Conservation (phyloP, 2,329 filamentous ascomycete genomes). For the Sarocladiaceae sp. region DNA sequence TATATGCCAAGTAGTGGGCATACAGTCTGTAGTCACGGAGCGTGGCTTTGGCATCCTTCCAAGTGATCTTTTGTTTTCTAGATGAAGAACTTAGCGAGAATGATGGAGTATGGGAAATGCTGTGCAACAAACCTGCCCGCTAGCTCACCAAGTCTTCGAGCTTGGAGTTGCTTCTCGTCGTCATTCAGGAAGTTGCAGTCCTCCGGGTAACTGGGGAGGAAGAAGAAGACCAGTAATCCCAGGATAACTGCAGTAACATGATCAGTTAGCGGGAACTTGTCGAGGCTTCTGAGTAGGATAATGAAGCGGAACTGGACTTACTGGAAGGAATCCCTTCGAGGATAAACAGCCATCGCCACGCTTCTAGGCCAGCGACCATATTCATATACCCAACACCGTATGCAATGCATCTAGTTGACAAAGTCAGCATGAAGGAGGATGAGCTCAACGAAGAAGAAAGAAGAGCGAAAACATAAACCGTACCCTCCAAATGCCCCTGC, state of each 20-base stretch:
- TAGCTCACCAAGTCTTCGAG: conserved; percentile 33
- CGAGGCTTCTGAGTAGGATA: no score
- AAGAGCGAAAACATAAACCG: neutral
- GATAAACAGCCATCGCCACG: conserved; percentile 44
- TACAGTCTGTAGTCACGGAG: no score
- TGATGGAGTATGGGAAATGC: no score
- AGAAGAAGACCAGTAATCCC: conserved; percentile 53
- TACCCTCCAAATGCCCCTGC: conserved; percentile 57
- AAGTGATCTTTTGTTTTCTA: no score
- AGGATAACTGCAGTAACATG: conserved; percentile 45
- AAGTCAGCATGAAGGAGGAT: neutral
- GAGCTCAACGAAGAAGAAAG: neutral
- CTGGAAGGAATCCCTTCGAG: conserved; percentile 51
- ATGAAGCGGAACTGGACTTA: neutral
- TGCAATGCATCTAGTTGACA: conserved; percentile 34
- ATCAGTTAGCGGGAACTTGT: no score
- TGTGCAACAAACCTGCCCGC: no score
- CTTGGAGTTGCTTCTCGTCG: conserved; percentile 27
- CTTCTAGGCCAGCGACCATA: conserved; percentile 38
- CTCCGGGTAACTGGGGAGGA: conserved; percentile 63
- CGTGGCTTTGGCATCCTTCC: no score
- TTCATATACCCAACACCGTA: conserved; percentile 52
- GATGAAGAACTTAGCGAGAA: no score
- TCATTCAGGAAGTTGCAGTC: conserved; percentile 37
- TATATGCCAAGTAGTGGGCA: conserved; percentile 14